These are phyloP conservation scores for Zasmidium angulare DNA, from an alignment of 2,329 filamentous ascomycete species.

Conservation along the genomic window DNA sequence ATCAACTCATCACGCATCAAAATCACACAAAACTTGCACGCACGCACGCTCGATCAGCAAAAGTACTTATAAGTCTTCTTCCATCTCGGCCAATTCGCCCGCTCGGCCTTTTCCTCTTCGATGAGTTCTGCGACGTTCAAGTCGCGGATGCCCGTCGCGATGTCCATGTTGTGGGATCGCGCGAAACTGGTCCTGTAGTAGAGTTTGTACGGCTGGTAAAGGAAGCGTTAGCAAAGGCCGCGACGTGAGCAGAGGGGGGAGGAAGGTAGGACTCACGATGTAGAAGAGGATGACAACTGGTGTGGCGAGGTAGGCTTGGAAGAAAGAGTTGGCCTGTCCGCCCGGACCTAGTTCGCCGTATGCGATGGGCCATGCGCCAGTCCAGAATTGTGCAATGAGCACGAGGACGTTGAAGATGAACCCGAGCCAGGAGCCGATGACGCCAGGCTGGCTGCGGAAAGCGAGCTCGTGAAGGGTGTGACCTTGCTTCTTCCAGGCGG, in stretches of 20 bases:
- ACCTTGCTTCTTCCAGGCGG: conserved; percentile 69
- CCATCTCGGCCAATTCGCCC: conserved; percentile 52
- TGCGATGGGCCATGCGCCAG: conserved; percentile 71
- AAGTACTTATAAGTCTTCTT: conserved; percentile 52
- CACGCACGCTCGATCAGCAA: conserved; percentile 40
- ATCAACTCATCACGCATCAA: neutral
- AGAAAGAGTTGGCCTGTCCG: conserved; percentile 27
- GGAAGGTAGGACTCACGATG: conserved; percentile 32
- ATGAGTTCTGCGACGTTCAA: conserved; percentile 77
- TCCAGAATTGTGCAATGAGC: conserved; percentile 74
- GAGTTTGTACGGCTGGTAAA: conserved; percentile 62
- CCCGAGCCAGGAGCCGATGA: conserved; percentile 63
- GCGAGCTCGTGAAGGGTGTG: conserved; percentile 66
- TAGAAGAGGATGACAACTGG: conserved; percentile 36
- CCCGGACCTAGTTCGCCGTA: conserved; percentile 20
- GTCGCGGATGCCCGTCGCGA: conserved; percentile 81
- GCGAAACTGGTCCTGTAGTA: conserved; percentile 62
- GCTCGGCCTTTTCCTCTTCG: conserved; percentile 76
- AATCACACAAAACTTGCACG: too few relatives aligned
- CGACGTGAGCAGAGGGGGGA: conserved; percentile 12
- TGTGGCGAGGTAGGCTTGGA: conserved; percentile 35
- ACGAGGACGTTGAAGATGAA: conserved; percentile 62
- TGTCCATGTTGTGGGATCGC: conserved; percentile 72
- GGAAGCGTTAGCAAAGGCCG: too few relatives aligned
- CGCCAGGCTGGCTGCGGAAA: conserved; percentile 57